phyloP scores from a whole-genome alignment of 768 basidiomycete genomes.

The Amanita molliuscula region DNA sequence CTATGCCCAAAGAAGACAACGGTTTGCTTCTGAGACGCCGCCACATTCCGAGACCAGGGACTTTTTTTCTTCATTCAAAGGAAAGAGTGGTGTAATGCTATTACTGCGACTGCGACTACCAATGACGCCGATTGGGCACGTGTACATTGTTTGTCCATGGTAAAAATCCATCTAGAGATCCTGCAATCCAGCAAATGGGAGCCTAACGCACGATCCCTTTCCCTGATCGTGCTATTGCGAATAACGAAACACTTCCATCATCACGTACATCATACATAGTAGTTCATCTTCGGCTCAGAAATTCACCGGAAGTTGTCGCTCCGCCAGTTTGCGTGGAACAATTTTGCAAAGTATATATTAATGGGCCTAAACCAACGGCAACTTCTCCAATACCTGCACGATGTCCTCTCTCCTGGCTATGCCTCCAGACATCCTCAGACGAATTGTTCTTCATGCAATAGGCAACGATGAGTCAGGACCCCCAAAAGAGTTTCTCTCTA shows the following conservation, averaged over 20 bases:
- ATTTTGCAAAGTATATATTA: background rate
- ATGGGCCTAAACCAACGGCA: conserved; percentile 2
- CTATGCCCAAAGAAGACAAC: background rate
- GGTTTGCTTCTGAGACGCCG: background rate
- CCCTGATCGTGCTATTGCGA: background rate
- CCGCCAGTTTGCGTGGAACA: background rate
- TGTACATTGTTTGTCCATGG: background rate
- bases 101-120: background rate
- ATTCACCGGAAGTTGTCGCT: background rate
- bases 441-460: conserved; percentile 22
- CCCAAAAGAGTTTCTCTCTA: conserved; percentile 19
- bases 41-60: background rate
- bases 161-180: background rate
- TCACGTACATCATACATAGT: background rate
- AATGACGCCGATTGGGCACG: background rate
- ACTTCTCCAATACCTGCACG: conserved; percentile 10
- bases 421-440: conserved; percentile 24
- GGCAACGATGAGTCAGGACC: conserved; percentile 20
- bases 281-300: background rate
- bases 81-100: background rate
- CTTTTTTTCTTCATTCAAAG: too few relatives aligned
- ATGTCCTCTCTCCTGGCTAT: conserved; percentile 24
- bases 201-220: background rate
- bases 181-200: background rate
- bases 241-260: background rate